phyloP scores from a whole-genome alignment of 805 yeast genomes.

The Trichomonascus vanleenenianus region DNA sequence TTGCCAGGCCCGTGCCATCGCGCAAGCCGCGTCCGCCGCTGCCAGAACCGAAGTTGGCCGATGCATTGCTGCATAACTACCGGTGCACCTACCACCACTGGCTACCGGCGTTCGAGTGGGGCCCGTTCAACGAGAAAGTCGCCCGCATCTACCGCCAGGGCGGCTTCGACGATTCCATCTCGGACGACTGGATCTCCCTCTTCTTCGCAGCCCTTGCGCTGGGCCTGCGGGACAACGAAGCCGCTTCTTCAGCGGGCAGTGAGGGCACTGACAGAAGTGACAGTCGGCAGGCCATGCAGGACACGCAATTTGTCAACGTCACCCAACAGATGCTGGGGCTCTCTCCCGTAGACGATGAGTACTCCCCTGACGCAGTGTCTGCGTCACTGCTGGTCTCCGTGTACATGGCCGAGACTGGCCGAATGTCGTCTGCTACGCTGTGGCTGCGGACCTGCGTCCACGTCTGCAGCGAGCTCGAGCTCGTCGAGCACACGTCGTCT shows the following conservation, averaged over 20 bases:
- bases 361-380: not conserved
- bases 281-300: not conserved
- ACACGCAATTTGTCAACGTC: not conserved
- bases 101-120: conserved; percentile 25
- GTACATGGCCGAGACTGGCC: conserved; percentile 17
- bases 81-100: conserved; percentile 19
- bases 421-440: conserved; percentile 17
- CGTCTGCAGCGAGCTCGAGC: conserved; percentile 15
- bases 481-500: conserved; percentile 5
- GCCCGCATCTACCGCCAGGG: conserved; percentile 11
- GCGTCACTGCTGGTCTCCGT: conserved; percentile 15
- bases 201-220: conserved; percentile 21
- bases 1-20: too few relatives aligned
- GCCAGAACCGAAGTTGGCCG: conserved; percentile 15
- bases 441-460: conserved; percentile 20
- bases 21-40: conserved; percentile 4
- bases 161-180: not conserved
- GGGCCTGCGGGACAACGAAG: conserved; percentile 17
- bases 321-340: not conserved
- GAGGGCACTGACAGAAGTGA: not conserved
- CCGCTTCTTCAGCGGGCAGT: not conserved
- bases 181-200: conserved; percentile 7
- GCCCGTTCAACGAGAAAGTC: conserved; percentile 11
- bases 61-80: conserved; percentile 15
- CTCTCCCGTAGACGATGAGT: conserved; percentile 2